Conservation (phyloP, 129 eudicot genomes). For the Centaurea solstitialis region DNA sequence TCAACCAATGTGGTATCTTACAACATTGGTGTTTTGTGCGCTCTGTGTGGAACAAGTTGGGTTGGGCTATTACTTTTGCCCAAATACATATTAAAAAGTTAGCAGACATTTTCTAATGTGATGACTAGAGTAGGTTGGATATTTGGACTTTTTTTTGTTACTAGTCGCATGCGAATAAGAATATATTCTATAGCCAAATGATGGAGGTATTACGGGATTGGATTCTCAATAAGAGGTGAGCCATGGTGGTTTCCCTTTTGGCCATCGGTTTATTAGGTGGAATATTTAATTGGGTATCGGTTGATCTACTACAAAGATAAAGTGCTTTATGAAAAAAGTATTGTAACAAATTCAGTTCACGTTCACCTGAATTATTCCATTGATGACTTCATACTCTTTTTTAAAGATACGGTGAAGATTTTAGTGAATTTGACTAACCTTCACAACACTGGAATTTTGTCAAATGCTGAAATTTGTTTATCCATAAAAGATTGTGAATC, state of each 20-base stretch:
- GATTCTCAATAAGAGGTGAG: not conserved
- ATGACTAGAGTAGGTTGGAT: not conserved
- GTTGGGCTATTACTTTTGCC: too few relatives aligned
- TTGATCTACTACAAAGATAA: not conserved
- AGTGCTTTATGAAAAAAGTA: not conserved
- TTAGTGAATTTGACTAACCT: not conserved
- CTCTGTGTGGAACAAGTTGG: too few relatives aligned
- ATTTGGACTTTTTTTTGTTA: not conserved
- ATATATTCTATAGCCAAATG: not conserved
- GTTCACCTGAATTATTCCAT: not conserved
- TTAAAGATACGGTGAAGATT: not conserved
- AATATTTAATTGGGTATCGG: not conserved
- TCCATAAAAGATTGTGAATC: too few relatives aligned
- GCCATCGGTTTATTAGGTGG: not conserved
- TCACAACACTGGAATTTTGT: not conserved
- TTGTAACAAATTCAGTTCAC: not conserved
- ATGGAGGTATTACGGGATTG: not conserved
- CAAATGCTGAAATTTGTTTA: too few relatives aligned
- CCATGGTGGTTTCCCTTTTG: not conserved
- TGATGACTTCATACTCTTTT: not conserved
- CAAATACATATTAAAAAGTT: too few relatives aligned
- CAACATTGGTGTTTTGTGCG: too few relatives aligned
- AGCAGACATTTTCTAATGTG: too few relatives aligned
- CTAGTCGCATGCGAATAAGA: not conserved
- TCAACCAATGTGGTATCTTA: too few relatives aligned